Base-by-base conservation (phyloP, 2,329 filamentous ascomycete genomes). In the Bipolaris cookei region DNA sequence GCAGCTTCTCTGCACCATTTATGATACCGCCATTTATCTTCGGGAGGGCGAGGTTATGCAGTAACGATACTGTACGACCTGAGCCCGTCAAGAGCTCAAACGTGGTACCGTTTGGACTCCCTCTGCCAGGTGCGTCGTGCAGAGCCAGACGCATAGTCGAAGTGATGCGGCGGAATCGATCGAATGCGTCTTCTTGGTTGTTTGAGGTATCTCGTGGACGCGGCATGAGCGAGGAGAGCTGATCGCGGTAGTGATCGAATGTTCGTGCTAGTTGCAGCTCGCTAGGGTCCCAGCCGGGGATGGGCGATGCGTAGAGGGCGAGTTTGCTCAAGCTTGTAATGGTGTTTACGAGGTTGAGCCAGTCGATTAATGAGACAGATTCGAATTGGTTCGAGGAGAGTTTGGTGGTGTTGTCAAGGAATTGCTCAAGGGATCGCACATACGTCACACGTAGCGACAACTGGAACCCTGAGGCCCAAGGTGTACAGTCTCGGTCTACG, bases 81-180 rank as follows among this genome's bases (percentile, higher is more conserved):
- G 71, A 73, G 18, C 71, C 69, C 25, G 70, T 74, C 14, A 70
- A 71, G 43, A 75, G 69, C 55, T 75, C 72, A 39, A 75, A 76
- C 3, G 72, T 72, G 41, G 67, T 68, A 25, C 67, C 66, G 47
- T 68, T 73, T 6, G 72, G 72, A 45, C 72, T 75, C 14, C 61
- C 62, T 45, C 68, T 57, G 3, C 65, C 64, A 4, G 58, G 62
- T 11, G 60, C 55, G 25, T 61, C 63, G 21, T 61, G 63, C 45
- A 75, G 30, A 8, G 70, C 63, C 45, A 62, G 59, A 43, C 69
- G 67, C 69, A 76, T 75, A 32, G 67, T 61, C 8, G 67, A 65
- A 2, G 73, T 75, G 42, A 72, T 70, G 25, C 72, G 69, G n/a
- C 72, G 63, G 42, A 75, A 76, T 6, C 73, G 65, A 21, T 71